A percentile compares a stretch with the other conserved stretches of the same genome.
phyloP scores from a whole-genome alignment of 805 yeast genomes.

The Sugiyamaella smithiae region DNA sequence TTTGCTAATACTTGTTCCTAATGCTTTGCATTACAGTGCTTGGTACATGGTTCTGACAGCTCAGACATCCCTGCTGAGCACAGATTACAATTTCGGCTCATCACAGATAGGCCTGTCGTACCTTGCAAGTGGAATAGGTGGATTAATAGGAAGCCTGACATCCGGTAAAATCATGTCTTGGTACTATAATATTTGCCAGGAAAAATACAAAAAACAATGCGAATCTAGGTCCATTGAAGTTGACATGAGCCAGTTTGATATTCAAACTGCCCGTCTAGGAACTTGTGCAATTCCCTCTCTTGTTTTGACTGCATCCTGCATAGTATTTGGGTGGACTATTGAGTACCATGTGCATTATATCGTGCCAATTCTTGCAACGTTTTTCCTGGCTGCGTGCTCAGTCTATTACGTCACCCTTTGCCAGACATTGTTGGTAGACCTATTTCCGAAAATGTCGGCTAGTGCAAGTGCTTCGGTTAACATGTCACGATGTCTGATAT shows the following conservation, averaged over 20 bases:
- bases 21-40: constrained; percentile 59
- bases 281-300: constrained; percentile 33
- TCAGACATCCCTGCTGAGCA: constrained; percentile 52
- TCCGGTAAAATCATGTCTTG: constrained; percentile 58
- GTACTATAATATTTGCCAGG: constrained; percentile 38
- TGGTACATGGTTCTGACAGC: constrained; percentile 72
- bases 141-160: constrained; percentile 48
- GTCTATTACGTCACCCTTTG: constrained; percentile 37
- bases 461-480: constrained; percentile 73
- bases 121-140: constrained; percentile 69
- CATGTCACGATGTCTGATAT: constrained; percentile 65
- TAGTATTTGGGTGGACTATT: constrained; percentile 69
- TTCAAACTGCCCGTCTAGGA: constrained; percentile 48
- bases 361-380: constrained; percentile 56
- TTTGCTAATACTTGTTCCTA: constrained; percentile 49
- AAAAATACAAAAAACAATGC: constrained; percentile 28
- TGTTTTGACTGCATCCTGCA: no score
- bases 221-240: background rate
- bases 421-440: constrained; percentile 67
- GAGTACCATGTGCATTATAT: constrained; percentile 46
- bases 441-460: constrained; percentile 66
- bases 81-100: constrained; percentile 49
- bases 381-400: constrained; percentile 54
- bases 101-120: constrained; percentile 66
- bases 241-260: constrained; percentile 12